Evolutionary conservation across 805 yeast species (phyloP).

Genomic region (Ogataea nakhonphanomensis): DNA sequence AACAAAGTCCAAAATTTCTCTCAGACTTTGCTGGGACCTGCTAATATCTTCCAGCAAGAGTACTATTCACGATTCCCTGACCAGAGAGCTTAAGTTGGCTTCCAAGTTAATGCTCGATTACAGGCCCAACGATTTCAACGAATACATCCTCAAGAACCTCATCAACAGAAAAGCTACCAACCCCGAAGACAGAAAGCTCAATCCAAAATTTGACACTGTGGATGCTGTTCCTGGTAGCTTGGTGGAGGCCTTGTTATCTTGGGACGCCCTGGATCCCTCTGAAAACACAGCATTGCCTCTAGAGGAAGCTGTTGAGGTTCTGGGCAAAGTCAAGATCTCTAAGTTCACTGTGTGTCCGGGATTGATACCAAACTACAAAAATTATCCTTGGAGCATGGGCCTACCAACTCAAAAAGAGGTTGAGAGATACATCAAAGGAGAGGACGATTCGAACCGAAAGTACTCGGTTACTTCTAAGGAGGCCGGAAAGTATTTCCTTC

Average conservation of each 20-base stretch:
- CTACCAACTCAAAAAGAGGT: slow-evolving; percentile 72
- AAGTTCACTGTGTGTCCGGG: slow-evolving; percentile 33
- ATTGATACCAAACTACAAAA: slow-evolving; percentile 36
- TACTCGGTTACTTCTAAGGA: slow-evolving; percentile 68
- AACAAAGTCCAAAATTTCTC: slow-evolving; percentile 73
- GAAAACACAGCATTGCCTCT: slow-evolving; percentile 7
- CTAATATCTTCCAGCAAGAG: slow-evolving; percentile 57
- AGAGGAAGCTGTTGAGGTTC: slow-evolving; percentile 19
- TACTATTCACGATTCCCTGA: slow-evolving; percentile 62
- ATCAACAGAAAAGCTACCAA: slow-evolving; percentile 40
- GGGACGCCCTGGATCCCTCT: slow-evolving; percentile 27
- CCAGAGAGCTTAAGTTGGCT: slow-evolving; percentile 72
- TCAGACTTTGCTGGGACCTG: slow-evolving; percentile 67
- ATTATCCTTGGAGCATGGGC: slow-evolving; percentile 65
- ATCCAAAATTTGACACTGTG: slow-evolving; percentile 42
- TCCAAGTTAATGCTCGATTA: slow-evolving; percentile 64
- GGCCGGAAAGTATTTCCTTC: slow-evolving; percentile 59
- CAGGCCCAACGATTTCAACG: slow-evolving; percentile 44
- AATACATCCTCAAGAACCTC: slow-evolving; percentile 50
- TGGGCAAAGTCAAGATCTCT: slow-evolving; percentile 37
- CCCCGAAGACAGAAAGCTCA: slow-evolving; percentile 24
- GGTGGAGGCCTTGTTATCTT: slow-evolving; percentile 45
- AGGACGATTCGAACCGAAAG: slow-evolving; percentile 59
- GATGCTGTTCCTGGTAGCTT: slow-evolving; percentile 64
- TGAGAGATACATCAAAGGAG: slow-evolving; percentile 63